Conservation (phyloP, 768 basidiomycete species). For the Peribolospora baueri region DNA sequence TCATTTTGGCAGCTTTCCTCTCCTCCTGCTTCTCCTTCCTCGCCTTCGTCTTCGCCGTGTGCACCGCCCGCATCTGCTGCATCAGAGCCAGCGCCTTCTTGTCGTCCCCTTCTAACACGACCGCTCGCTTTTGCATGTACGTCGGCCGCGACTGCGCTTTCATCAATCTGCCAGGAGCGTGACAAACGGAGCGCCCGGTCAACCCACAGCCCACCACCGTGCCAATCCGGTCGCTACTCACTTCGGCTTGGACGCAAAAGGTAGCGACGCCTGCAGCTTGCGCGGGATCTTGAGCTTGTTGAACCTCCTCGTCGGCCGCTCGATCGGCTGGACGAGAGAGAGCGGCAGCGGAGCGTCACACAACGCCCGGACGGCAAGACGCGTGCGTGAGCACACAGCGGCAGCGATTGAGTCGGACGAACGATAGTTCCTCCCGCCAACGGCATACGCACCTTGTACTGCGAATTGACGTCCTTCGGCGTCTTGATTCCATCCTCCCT, state of each 20-base stretch:
- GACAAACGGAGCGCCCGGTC: too few species aligned
- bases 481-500: slow-evolving; percentile 64
- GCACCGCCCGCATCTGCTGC: slow-evolving; percentile 76
- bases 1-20: slow-evolving; percentile 45
- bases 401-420: background rate
- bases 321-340: slow-evolving; percentile 27
- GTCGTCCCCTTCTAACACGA: slow-evolving; percentile 86
- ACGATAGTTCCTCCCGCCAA: background rate
- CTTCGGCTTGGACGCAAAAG: slow-evolving; percentile 81
- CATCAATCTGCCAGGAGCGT: too few species aligned
- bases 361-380: background rate
- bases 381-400: background rate
- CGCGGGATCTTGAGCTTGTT: slow-evolving; percentile 69
- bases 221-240: slow-evolving; percentile 38
- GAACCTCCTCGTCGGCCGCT: slow-evolving; percentile 58
- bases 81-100: slow-evolving; percentile 69
- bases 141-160: slow-evolving; percentile 26
- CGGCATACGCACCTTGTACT: slow-evolving; percentile 36
- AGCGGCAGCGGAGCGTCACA: background rate
- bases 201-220: too few species aligned
- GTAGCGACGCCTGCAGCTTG: slow-evolving; percentile 70
- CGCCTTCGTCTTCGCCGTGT: slow-evolving; percentile 60
- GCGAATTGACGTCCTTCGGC: slow-evolving; percentile 56
- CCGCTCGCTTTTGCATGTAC: slow-evolving; percentile 85
- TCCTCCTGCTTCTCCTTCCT: slow-evolving; percentile 72